Conservation (phyloP, 176 grass and related monocot species). For the Oryza brachyantha region DNA sequence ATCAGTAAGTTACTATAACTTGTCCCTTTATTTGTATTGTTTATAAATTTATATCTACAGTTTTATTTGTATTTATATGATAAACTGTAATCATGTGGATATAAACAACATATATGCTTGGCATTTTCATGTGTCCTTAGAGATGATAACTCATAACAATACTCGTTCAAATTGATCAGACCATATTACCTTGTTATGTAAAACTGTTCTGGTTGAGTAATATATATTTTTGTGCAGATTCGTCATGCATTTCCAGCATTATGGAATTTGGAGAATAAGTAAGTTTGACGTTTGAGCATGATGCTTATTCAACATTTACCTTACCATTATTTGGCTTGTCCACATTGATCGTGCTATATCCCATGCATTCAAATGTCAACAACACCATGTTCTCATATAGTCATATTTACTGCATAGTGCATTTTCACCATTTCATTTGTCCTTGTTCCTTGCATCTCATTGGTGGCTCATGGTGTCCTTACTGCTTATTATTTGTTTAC, state of each 20-base stretch:
- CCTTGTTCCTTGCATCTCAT: background rate
- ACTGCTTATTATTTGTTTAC: background rate
- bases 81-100: conserved; percentile 1
- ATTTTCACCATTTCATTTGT: background rate
- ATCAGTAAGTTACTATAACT: conserved; percentile 60
- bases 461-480: background rate
- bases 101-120: background rate
- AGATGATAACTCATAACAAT: conserved; percentile 2
- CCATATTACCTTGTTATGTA: conserved; percentile 8
- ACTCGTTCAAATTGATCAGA: background rate
- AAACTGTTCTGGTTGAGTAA: conserved; percentile 18
- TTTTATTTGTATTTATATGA: background rate
- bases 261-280: conserved; percentile 98
- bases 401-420: conserved; percentile 6
- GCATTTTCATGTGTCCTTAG: background rate
- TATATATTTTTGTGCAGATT: conserved; percentile 59
- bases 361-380: conserved; percentile 10
- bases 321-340: conserved; percentile 7
- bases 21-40: conserved; percentile 17
- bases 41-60: background rate
- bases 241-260: conserved; percentile 82
- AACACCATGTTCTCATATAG: background rate
- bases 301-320: conserved; percentile 3
- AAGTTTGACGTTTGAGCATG: conserved; percentile 48
- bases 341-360: background rate